A percentile compares a stretch with the other conserved stretches of the same genome.
Evolutionary conservation across 345 rosid genomes (phyloP).

Genomic region (Euphorbia peplus): DNA sequence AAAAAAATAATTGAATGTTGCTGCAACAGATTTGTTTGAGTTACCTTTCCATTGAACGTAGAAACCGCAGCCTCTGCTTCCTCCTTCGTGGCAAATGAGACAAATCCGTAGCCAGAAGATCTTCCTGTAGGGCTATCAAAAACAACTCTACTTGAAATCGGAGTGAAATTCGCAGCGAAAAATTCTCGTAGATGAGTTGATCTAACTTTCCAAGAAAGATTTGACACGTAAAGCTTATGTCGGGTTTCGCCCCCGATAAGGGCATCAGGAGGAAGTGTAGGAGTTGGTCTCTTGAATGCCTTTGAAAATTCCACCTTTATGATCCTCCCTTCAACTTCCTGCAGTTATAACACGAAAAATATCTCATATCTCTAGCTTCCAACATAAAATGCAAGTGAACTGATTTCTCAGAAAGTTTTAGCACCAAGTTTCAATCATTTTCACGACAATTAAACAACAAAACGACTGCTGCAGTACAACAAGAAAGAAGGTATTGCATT

Average conservation of each 20-base stretch:
- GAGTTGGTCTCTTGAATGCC: conserved; percentile 54
- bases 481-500: not conserved
- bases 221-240: conserved; percentile 71
- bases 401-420: not conserved
- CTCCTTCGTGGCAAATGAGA: conserved; percentile 76
- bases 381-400: not conserved
- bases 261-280: conserved; percentile 35
- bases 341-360: conserved; percentile 20
- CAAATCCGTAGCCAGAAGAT: conserved; percentile 87
- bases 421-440: not conserved
- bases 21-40: not conserved
- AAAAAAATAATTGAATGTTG: not conserved
- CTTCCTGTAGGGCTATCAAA: conserved; percentile 57
- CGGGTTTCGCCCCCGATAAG: conserved; percentile 43
- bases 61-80: conserved; percentile 80
- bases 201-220: conserved; percentile 94
- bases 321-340: conserved; percentile 78
- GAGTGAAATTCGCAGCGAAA: conserved; percentile 52
- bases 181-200: conserved; percentile 69
- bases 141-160: conserved; percentile 64
- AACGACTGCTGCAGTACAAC: not conserved
- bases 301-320: conserved; percentile 67
- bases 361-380: not conserved
- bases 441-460: not conserved
- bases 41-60: conserved; percentile 77